phyloP scores from a whole-genome alignment of 345 rosid species.

The Noccaea bulbosa region DNA sequence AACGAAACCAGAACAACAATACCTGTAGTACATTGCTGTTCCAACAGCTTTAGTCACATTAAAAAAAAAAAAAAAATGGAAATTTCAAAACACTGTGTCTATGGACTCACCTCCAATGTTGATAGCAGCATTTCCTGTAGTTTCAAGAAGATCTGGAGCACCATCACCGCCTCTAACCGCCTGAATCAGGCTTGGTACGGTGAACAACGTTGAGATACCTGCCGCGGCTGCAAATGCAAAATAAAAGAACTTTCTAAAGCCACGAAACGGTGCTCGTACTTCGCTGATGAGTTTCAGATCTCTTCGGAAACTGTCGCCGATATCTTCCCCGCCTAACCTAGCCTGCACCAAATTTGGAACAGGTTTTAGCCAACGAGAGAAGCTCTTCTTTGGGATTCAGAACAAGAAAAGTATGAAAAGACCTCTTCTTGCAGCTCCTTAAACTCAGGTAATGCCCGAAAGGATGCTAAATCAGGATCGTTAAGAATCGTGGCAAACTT shows the following conservation, averaged over 20 bases:
- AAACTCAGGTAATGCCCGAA: conserved; percentile 91
- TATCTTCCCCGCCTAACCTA: conserved; percentile 91
- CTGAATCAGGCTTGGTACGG: conserved; percentile 75
- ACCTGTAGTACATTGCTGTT: conserved; percentile 84
- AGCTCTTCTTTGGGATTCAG: neutral
- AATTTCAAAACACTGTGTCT: conserved; percentile 4
- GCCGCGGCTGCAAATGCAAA: conserved; percentile 88
- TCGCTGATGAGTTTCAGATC: conserved; percentile 94
- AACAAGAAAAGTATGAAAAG: neutral
- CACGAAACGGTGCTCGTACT: conserved; percentile 98
- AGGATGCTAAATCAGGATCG: conserved; percentile 94
- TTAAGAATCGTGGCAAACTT: conserved; percentile 90
- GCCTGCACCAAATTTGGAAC: conserved; percentile 54
- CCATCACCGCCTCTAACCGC: conserved; percentile 77
- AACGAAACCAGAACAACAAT: conserved; percentile 72
- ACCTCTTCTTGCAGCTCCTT: conserved; percentile 98
- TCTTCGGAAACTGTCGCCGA: conserved; percentile 84
- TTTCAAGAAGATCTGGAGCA: conserved; percentile 80
- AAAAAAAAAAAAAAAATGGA: too few relatives aligned
- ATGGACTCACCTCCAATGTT: conserved; percentile 78
- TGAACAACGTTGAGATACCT: conserved; percentile 83
- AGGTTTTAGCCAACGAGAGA: conserved; percentile 7
- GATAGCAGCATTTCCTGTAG: conserved; percentile 79
- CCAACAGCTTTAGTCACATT: conserved; percentile 59
- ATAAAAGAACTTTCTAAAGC: conserved; percentile 80